Base-by-base conservation (phyloP, 352 stramenopile genomes). In the Phytophthora hybrid region DNA sequence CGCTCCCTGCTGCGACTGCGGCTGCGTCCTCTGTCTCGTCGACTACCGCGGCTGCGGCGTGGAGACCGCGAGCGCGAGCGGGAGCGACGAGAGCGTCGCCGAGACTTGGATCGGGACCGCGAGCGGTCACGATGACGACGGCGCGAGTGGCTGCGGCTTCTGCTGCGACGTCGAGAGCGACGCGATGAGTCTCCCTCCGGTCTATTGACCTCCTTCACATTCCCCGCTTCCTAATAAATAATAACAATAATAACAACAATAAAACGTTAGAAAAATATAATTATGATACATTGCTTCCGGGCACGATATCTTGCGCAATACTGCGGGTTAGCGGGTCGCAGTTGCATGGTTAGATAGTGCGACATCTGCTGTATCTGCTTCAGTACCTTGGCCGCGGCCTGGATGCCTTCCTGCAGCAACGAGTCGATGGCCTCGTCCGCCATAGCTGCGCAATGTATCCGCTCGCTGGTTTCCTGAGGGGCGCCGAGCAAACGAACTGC, bases 401-500 rank as follows among this genome's bases (percentile, higher is more conserved):
- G 80, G 66, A 96, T 89, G 71, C 88, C 88, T 72, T 87, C 80
- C 63, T 94, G 85, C 60, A 96, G 80, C 69, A 96, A 78, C 71
- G 84, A 91, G 60, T 96, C 88, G 67, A 96, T 96, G 63, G 91
- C 89, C 59, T 91, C 80, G 69, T 93, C 88, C 57, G 87, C 88
- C 81, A 89, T 91, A 31, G 19, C 34, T 56, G 26, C 39, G 29
- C 44, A 63, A 57, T 69, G 61, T 73, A 49, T 37, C 3, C 52
- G 59, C 60, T 66, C 60, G 65, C 32, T 76, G 47, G 62, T 18
- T 44, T 44, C 37, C 37, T 44, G 37, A 68, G 47, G 73, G 71
- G 75, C 71, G 71, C 66, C 19, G 63, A 66, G 52, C 49, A 44
- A 44, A 16, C 31, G 49, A 44, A 57, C 26, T 69, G 54, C 53